Percentiles rank a stretch among this genome's conserved stretches.
Conservation (phyloP, 176 grass and related monocot genomes). For the Oryza punctata region DNA sequence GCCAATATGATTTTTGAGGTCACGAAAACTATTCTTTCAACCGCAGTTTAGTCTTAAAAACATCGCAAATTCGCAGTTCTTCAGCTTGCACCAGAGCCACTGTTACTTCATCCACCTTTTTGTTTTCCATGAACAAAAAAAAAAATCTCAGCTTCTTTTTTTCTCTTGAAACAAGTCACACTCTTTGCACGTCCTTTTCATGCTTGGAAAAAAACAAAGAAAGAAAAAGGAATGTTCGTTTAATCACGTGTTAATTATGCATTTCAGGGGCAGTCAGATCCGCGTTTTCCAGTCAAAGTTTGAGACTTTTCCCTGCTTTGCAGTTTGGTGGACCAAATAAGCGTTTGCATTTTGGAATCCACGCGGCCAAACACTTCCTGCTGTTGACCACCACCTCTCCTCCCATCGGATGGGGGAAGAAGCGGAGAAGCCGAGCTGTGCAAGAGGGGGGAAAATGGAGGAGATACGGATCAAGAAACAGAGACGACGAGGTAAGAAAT, state of each 20-base stretch:
- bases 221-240: not conserved
- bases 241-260: not conserved
- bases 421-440: not conserved
- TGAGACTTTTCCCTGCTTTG: constrained; percentile 1
- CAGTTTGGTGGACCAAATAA: constrained; percentile 34
- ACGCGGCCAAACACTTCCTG: constrained; percentile 49
- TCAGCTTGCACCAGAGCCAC: too few species aligned
- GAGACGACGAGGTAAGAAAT: constrained; percentile 7
- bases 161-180: not conserved
- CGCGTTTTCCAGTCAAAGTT: constrained; percentile 23
- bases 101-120: not conserved
- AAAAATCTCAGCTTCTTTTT: too few species aligned
- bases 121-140: too few species aligned
- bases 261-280: not conserved
- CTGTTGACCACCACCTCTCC: constrained; percentile 40
- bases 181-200: constrained; percentile 3
- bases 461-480: not conserved
- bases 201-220: not conserved
- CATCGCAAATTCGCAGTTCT: not conserved
- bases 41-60: not conserved
- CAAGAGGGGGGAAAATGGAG: not conserved
- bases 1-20: not conserved
- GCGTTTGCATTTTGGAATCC: not conserved
- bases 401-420: not conserved
- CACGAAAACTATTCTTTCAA: not conserved